phyloP scores from a whole-genome alignment of 164 flowering plant species.

The Annona squamosa region DNA sequence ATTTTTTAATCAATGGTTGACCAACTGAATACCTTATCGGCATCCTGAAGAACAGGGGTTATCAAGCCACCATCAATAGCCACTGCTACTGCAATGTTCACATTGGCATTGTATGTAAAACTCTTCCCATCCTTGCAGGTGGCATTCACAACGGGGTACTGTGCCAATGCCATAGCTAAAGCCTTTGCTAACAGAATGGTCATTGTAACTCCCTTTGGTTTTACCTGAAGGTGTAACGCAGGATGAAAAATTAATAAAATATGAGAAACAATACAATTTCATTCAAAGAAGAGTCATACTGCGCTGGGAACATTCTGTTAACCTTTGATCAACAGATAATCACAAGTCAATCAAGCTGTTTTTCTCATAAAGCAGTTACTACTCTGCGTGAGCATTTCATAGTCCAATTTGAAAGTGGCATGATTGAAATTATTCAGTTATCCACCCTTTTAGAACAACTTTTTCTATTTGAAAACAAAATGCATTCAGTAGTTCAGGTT shows the following conservation, averaged over 20 bases:
- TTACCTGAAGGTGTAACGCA: conserved; percentile 42
- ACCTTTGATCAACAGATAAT: background rate
- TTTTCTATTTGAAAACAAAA: background rate
- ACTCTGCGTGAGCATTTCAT: background rate
- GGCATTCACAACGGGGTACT: conserved; percentile 85
- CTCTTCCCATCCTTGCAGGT: conserved; percentile 88
- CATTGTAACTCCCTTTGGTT: conserved; percentile 91
- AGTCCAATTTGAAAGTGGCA: background rate
- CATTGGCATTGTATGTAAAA: conserved; percentile 60
- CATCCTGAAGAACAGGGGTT: conserved; percentile 93
- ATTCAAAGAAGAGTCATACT: too few species aligned
- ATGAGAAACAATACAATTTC: background rate
- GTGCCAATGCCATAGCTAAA: conserved; percentile 80
- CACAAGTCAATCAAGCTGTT: background rate
- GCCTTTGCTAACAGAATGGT: conserved; percentile 87
- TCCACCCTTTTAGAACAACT: background rate
- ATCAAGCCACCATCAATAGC: conserved; percentile 89
- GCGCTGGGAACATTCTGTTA: background rate
- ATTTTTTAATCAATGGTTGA: background rate
- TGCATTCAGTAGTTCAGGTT: too few species aligned
- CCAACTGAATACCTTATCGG: conserved; percentile 58
- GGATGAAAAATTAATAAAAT: background rate
- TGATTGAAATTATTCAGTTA: background rate
- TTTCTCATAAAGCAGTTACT: background rate
- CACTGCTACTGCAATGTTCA: conserved; percentile 89